Conservation (phyloP, 768 basidiomycete species). For the Collybiopsis luxurians region DNA sequence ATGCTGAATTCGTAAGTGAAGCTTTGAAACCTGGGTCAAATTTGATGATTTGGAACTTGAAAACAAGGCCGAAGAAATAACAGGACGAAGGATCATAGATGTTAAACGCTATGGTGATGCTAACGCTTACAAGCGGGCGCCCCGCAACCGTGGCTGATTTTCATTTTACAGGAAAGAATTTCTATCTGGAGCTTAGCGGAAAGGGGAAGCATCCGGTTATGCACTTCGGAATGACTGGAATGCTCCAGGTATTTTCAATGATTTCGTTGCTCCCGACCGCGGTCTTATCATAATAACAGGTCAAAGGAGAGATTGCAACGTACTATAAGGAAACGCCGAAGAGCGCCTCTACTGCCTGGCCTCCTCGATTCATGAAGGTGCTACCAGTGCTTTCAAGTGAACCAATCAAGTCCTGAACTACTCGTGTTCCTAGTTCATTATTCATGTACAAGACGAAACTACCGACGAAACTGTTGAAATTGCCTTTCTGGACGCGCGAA, state of each 20-base stretch:
- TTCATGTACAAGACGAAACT: constrained; percentile 48
- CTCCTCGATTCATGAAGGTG: constrained; percentile 67
- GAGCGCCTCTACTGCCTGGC: constrained; percentile 49
- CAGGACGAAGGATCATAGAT: constrained; percentile 42
- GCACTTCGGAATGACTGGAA: constrained; percentile 89
- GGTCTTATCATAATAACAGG: constrained; percentile 23
- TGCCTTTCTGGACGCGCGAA: constrained; percentile 70
- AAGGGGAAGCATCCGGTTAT: constrained; percentile 62
- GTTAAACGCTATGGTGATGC: constrained; percentile 53
- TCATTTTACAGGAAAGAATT: constrained; percentile 48
- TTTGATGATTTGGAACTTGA: constrained; percentile 1
- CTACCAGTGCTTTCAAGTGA: background rate
- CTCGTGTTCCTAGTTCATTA: constrained; percentile 52
- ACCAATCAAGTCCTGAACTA: background rate
- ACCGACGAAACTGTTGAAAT: constrained; percentile 43
- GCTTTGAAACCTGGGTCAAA: background rate
- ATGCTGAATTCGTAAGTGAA: constrained; percentile 58
- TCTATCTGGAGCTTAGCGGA: constrained; percentile 65
- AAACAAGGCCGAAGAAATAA: constrained; percentile 51
- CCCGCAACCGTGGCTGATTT: constrained; percentile 28
- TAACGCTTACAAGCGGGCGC: constrained; percentile 23
- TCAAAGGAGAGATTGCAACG: constrained; percentile 44
- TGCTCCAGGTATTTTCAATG: constrained; percentile 50
- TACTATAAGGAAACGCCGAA: constrained; percentile 48
- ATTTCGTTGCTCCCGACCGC: background rate